Conservation (phyloP, 1,284 basidiomycete species). For the Pterulicium gracile region DNA sequence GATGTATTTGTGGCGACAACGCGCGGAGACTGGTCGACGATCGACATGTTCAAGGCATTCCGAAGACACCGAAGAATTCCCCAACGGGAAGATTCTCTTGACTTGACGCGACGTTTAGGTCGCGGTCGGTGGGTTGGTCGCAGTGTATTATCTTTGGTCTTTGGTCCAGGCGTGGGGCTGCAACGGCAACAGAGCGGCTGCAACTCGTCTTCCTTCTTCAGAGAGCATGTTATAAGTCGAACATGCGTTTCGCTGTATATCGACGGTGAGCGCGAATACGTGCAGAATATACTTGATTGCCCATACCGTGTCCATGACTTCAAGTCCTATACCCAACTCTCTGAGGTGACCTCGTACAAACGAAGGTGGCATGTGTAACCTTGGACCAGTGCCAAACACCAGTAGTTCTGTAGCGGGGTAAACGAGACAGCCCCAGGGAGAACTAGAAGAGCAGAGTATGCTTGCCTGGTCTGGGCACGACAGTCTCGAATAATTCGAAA, state of each 20-base stretch:
- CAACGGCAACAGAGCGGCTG: slow-evolving; percentile 77
- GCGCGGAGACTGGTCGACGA: too few species aligned
- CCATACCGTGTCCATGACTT: slow-evolving; percentile 90
- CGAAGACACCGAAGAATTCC: too few species aligned
- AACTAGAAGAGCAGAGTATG: background rate
- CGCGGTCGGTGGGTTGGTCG: too few species aligned
- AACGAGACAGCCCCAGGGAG: background rate
- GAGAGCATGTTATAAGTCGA: slow-evolving; percentile 89
- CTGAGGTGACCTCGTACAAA: slow-evolving; percentile 61
- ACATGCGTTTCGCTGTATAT: slow-evolving; percentile 76
- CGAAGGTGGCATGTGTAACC: slow-evolving; percentile 62
- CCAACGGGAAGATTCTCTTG: too few species aligned
- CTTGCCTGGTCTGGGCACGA: slow-evolving; percentile 80
- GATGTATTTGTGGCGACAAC: too few species aligned
- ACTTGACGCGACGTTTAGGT: too few species aligned
- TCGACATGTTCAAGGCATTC: too few species aligned
- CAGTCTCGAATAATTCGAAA: slow-evolving; percentile 73
- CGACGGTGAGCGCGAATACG: too few species aligned
- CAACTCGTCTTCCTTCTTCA: slow-evolving; percentile 88
- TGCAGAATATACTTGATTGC: slow-evolving; percentile 1
- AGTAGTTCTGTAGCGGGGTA: slow-evolving; percentile 60
- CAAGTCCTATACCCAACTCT: slow-evolving; percentile 78
- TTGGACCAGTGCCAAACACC: slow-evolving; percentile 78
- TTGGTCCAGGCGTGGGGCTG: slow-evolving; percentile 36
- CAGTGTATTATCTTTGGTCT: too few species aligned